A percentile compares a stretch with the other conserved stretches of the same genome.
phyloP scores from a whole-genome alignment of 345 rosid genomes.

The Durio zibethinus region DNA sequence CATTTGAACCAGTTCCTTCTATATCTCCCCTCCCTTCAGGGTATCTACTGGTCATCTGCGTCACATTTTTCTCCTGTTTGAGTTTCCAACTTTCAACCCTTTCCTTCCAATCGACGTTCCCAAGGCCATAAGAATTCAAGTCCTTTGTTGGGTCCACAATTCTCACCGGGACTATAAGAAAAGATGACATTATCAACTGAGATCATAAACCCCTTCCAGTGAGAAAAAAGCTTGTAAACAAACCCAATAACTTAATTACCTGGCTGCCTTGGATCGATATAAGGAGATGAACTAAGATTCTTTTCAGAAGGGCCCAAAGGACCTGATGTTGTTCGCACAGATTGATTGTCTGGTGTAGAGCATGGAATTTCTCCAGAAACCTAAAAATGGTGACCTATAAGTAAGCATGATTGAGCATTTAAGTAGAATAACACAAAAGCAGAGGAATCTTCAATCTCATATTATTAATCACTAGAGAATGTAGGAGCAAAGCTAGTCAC shows the following conservation, averaged over 20 bases:
- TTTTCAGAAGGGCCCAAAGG: constrained; percentile 95
- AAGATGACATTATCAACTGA: constrained; percentile 20
- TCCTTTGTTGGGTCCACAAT: constrained; percentile 99
- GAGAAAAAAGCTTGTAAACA: not conserved
- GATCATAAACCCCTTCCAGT: constrained; percentile 3
- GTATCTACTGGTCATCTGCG: constrained; percentile 60
- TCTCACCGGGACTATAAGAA: constrained; percentile 80
- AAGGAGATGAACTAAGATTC: constrained; percentile 74
- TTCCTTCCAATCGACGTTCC: constrained; percentile 98
- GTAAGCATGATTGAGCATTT: no score
- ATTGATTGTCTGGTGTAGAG: constrained; percentile 79
- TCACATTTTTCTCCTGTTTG: constrained; percentile 87
- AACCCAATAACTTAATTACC: constrained; percentile 40
- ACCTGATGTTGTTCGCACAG: constrained; percentile 96
- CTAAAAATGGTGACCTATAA: constrained; percentile 32
- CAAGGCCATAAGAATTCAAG: constrained; percentile 97
- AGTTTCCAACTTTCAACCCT: constrained; percentile 99
- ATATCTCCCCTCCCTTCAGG: constrained; percentile 89
- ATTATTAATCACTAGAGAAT: not conserved
- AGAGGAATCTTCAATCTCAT: not conserved
- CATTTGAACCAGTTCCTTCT: constrained; percentile 98
- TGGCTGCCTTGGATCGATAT: constrained; percentile 94
- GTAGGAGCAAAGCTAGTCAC: no score
- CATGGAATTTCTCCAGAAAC: constrained; percentile 97
- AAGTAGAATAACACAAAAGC: not conserved